Base-by-base conservation (phyloP, 2,329 filamentous ascomycete species). In the Microcera coccophila region DNA sequence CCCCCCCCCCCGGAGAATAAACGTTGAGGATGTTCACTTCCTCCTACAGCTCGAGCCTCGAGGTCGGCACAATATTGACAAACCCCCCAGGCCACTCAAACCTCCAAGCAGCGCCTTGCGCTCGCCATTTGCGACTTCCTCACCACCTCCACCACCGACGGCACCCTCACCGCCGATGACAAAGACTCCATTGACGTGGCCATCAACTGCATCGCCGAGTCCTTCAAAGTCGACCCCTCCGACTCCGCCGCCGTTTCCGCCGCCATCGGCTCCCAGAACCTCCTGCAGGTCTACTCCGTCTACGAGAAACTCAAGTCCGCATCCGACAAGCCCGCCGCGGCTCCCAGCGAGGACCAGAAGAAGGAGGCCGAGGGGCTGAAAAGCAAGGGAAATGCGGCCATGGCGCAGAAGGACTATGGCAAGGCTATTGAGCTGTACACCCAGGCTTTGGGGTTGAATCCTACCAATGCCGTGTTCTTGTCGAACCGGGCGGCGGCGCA, bases 61-160 rank as follows among this genome's bases (percentile, higher is more conserved):
- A n/a, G n/a, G n/a, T n/a, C n/a, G n/a, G n/a, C n/a, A 26, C 14
- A 20, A 26, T 26, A 20, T 20, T 20, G 29, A n/a, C n/a, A 20
- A 20, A 21, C 29, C 29, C 29, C 15, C 18, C 32, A 63, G 61
- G 57, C 61, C 47, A 68, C 58, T 42, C 58, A 73, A 33, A 71
- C 73, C 40, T 72, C 77, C 45, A 79, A 81, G 67, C 81, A 98
- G 80, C 89, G 90, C 72, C 85, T 98, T 52, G 93, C 93, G 67
- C 87, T 98, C 65, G 89, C 93, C 59, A 91, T 98, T 68, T 89
- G 95, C 74, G 89, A 97, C 72, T 98, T 95, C 75, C 85, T 98
- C 48, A 79, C 79, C 58, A 83, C 81, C 46, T 95, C 90, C 35
- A 74, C 89, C 57, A 85, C 82, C 50, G 93, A 98, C 66, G 93